These are phyloP conservation scores for Penicillium sp. DNA, from an alignment of 2,329 filamentous ascomycete species.

Conservation along the genomic window DNA sequence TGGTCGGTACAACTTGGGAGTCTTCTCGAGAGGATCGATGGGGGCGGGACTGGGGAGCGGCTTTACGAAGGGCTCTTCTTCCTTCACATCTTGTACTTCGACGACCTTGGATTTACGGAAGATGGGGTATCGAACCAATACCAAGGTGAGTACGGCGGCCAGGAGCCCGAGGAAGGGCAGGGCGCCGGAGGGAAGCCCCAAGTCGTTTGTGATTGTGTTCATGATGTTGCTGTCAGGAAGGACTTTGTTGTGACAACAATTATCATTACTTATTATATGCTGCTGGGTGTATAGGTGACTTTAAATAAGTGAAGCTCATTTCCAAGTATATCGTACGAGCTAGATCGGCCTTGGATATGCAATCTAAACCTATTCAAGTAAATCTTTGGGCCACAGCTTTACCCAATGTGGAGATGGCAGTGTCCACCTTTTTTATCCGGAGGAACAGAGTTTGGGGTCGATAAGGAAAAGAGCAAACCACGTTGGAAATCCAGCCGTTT, in stretches of 20 bases:
- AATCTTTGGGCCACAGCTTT: neutral
- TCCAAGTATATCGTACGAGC: neutral
- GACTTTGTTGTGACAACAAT: neutral
- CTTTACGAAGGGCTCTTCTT: neutral
- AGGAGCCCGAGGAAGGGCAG: neutral
- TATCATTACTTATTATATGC: neutral
- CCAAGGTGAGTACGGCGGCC: neutral
- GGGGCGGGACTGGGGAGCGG: neutral
- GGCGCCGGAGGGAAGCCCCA: neutral
- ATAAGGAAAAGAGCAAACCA: neutral
- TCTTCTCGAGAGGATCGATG: neutral
- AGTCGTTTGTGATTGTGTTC: neutral
- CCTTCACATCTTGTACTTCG: neutral
- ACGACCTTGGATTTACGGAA: neutral
- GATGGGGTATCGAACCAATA: neutral
- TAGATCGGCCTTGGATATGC: neutral
- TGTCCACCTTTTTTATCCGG: neutral
- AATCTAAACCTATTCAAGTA: neutral
- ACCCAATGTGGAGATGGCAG: neutral
- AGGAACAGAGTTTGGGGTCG: neutral
- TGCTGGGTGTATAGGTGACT: neutral
- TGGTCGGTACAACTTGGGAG: conserved; percentile 13
- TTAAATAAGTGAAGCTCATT: neutral
- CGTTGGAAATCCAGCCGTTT: neutral
- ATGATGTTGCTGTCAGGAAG: neutral